Evolutionary conservation across 1,284 basidiomycete species (phyloP), one percentile per base, ranked within the genome.

Genomic region (Inonotus obliquus): DNA sequence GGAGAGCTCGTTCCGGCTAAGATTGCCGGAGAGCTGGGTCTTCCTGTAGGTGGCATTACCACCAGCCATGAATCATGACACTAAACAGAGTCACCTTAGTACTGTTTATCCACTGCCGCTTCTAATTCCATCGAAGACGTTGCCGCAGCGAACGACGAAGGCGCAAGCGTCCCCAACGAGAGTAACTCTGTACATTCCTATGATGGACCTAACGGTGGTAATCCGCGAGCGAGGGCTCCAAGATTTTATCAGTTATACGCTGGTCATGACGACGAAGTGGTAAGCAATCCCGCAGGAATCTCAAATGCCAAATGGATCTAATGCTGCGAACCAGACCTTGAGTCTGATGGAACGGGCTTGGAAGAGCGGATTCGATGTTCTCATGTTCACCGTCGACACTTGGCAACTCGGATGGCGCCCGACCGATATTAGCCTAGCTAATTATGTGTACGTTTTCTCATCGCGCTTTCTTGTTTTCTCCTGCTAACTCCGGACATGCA

Each of bases 231-330:
- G 2, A 71, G 76, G 54, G 75, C 78, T 11, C 77, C 80, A 0
- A 72, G 81, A 44, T 85, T 81, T 70, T 87, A 81, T 74, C 84
- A 86, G 72, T 73, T 86, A 13, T 86, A 86, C 67, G 81, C 82
- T 75, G 80, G 81, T 2, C 82, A 82, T 65, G 79, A 83, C 62
- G 81, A 81, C 53, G 81, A 82, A 35, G 73, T 84, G 44, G 77
- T 77, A 47, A 63, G 71, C 44, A 17, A n/a, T 48, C 21, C 1
- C 19, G 10, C 17, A 3, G n/a, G 25, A 32, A 4, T 37, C 23
- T 59, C 58, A 11, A 44, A n/a, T 37, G 29, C 1, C 9, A 14
- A n/a, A 32, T 35, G 27, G 27, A 23, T 23, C 11, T 49, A 9
- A 35, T 52, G 27, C 17, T 3, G 32, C 13, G 3, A 23, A 38